Evolutionary conservation across 306 rosid species (phyloP).

Genomic region (Casuarina cunninghamiana): DNA sequence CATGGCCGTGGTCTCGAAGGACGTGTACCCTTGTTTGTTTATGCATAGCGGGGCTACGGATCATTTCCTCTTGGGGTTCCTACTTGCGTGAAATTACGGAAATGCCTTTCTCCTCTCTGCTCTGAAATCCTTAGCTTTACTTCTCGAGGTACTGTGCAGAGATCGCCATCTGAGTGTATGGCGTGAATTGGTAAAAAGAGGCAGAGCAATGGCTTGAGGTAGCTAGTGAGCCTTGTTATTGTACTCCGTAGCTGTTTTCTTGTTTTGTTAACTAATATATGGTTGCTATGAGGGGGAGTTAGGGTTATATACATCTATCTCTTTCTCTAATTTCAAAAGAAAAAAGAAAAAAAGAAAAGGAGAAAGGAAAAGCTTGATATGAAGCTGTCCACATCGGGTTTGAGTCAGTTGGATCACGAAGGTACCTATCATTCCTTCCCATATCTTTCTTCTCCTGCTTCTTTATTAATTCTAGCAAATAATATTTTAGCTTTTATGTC

Average conservation of each 20-base stretch:
- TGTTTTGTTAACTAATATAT: conserved; percentile 24
- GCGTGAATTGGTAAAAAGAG: conserved; percentile 43
- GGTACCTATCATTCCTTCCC: conserved; percentile 46
- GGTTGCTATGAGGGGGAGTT: conserved; percentile 49
- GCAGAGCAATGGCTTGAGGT: conserved; percentile 43
- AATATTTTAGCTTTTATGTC: conserved; percentile 31
- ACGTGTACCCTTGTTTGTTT: conserved; percentile 34
- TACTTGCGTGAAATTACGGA: conserved; percentile 22
- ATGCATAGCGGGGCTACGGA: conserved; percentile 34
- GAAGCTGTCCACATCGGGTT: conserved; percentile 88
- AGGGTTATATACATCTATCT: conserved; percentile 39
- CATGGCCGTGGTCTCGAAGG: conserved; percentile 54
- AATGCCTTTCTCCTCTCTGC: conserved; percentile 13
- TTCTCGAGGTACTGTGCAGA: conserved; percentile 5
- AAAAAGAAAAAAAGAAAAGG: conserved; percentile 17
- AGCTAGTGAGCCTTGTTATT: conserved; percentile 8
- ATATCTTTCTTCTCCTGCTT: conserved; percentile 32
- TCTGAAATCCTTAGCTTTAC: conserved; percentile 4
- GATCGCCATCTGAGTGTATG: conserved; percentile 24
- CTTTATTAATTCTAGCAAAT: neutral
- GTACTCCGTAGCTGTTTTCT: neutral
- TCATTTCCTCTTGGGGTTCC: conserved; percentile 38
- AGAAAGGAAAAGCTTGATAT: conserved; percentile 51
- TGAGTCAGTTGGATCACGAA: conserved; percentile 81
- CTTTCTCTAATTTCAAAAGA: conserved; percentile 30